A percentile compares a stretch with the other conserved stretches of the same genome.
phyloP scores from a whole-genome alignment of 495 filamentous ascomycete species.

The Hyaloscypha bicolor region DNA sequence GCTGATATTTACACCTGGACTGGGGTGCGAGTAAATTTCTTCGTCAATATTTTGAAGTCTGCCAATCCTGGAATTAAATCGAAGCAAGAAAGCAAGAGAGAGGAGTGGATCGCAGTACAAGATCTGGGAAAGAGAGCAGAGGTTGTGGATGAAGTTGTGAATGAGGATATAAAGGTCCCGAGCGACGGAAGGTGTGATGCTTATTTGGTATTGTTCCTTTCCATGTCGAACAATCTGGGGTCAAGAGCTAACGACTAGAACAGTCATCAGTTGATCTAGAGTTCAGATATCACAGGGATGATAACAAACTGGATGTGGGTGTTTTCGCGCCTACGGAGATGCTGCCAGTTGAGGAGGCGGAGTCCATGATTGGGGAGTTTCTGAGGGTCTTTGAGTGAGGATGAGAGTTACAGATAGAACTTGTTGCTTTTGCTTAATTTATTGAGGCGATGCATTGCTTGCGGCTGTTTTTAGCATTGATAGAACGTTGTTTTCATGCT shows the following conservation, averaged over 20 bases:
- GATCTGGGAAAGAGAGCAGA: conserved; percentile 17
- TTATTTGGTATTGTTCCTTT: conserved; percentile 25
- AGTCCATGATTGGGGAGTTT: conserved; percentile 29
- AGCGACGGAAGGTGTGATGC: conserved; percentile 16
- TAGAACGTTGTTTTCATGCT: no score
- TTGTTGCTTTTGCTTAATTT: background rate
- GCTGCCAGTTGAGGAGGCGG: conserved; percentile 31
- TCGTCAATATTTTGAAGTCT: conserved; percentile 42
- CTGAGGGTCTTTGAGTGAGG: background rate
- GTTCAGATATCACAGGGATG: conserved; percentile 31
- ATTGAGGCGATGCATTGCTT: no score
- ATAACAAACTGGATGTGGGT: conserved; percentile 38
- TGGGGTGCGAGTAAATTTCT: conserved; percentile 45
- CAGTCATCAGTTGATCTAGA: conserved; percentile 44
- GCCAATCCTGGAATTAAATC: background rate
- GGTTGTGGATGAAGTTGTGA: conserved; percentile 12
- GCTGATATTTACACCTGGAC: conserved; percentile 49
- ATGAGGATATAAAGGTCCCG: conserved; percentile 12
- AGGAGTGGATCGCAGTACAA: conserved; percentile 9
- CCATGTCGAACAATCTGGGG: background rate
- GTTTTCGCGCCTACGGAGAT: conserved; percentile 37
- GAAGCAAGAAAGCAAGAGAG: background rate
- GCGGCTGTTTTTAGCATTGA: no score
- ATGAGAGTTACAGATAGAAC: background rate
- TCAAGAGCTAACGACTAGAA: conserved; percentile 11